Percentiles rank a stretch among this genome's conserved stretches.
Evolutionary conservation across 495 filamentous ascomycete genomes (phyloP).

Genomic region (Penicillium flavigenum): DNA sequence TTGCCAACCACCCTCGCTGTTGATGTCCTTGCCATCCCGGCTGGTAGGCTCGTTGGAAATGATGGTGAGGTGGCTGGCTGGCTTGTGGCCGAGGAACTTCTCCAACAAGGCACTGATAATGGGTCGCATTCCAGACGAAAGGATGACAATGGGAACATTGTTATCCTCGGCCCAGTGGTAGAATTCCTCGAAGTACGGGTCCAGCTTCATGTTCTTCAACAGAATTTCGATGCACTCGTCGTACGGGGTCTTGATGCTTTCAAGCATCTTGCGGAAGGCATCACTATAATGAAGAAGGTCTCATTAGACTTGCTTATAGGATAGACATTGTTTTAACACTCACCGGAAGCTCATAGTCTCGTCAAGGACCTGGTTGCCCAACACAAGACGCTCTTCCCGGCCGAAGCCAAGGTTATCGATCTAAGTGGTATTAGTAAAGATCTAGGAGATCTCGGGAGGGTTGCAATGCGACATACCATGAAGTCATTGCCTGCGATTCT

Average conservation of each 20-base stretch:
- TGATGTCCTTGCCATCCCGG: constrained; percentile 68
- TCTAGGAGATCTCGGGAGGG: neutral
- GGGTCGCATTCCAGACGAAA: constrained; percentile 88
- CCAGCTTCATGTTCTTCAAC: constrained; percentile 78
- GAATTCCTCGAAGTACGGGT: constrained; percentile 82
- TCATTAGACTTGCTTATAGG: neutral
- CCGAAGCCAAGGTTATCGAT: constrained; percentile 93
- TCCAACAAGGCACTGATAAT: constrained; percentile 82
- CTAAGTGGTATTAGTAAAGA: constrained; percentile 35
- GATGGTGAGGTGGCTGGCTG: constrained; percentile 68
- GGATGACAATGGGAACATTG: constrained; percentile 86
- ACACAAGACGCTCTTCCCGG: constrained; percentile 56
- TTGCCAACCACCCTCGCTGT: constrained; percentile 78
- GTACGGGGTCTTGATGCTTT: constrained; percentile 73
- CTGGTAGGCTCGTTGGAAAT: constrained; percentile 76
- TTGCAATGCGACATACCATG: constrained; percentile 51
- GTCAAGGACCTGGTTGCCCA: constrained; percentile 70
- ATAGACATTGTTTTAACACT: neutral
- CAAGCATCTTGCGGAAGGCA: constrained; percentile 84
- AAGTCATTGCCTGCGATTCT: constrained; percentile 73
- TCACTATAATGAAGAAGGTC: constrained; percentile 47
- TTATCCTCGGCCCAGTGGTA: constrained; percentile 74
- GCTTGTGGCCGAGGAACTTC: constrained; percentile 70
- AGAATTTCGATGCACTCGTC: constrained; percentile 74
- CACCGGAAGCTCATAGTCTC: constrained; percentile 70